phyloP scores from a whole-genome alignment of 345 rosid species.

The Excoecaria agallocha region DNA sequence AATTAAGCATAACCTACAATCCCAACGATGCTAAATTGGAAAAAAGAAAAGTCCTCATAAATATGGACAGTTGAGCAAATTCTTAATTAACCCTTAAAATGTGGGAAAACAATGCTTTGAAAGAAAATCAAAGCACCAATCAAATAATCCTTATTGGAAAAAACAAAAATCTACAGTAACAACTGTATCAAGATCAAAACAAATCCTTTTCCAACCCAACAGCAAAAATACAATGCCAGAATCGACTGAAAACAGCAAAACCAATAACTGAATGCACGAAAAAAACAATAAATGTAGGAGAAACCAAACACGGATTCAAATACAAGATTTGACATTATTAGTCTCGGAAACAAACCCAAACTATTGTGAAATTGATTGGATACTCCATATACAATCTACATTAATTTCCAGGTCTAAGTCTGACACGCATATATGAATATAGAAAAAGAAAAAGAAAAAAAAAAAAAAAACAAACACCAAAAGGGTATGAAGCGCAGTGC shows the following conservation, averaged over 20 bases:
- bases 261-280: not conserved
- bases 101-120: not conserved
- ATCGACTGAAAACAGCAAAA: conserved; percentile 12
- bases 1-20: too few relatives aligned
- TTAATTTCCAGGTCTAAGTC: too few relatives aligned
- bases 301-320: conserved; percentile 9
- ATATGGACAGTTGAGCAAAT: not conserved
- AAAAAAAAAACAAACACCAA: too few relatives aligned
- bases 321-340: not conserved
- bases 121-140: not conserved
- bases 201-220: conserved; percentile 15
- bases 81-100: not conserved
- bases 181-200: conserved; percentile 9
- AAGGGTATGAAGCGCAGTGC: too few relatives aligned
- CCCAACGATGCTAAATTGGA: too few relatives aligned
- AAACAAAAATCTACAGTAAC: not conserved
- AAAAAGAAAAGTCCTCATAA: not conserved
- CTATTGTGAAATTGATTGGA: not conserved
- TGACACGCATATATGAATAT: too few relatives aligned
- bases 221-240: conserved; percentile 11
- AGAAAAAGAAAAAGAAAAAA: too few relatives aligned
- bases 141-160: not conserved
- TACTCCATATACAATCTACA: not conserved
- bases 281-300: conserved; percentile 1
- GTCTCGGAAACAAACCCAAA: not conserved